These are phyloP conservation scores for Solanum pimpinellifolium DNA, from an alignment of 257 asterid genomes.

Conservation along the genomic window DNA sequence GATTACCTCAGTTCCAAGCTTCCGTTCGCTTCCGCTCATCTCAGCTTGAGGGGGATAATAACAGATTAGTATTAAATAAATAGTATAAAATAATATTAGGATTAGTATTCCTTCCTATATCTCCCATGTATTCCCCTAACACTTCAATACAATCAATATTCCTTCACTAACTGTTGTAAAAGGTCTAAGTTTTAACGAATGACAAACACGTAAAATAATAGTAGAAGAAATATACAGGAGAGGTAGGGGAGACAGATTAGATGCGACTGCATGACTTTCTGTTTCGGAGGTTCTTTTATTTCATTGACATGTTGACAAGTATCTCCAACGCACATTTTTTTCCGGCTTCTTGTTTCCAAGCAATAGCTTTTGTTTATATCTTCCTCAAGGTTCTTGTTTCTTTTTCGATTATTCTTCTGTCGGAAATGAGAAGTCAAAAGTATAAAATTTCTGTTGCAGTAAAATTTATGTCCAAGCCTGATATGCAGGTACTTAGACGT, in stretches of 20 bases:
- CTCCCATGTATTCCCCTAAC: no score
- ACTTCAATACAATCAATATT: no score
- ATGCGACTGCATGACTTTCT: background rate
- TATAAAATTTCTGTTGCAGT: background rate
- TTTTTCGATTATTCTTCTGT: background rate
- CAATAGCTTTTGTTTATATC: background rate
- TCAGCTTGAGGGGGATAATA: no score
- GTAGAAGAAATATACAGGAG: background rate
- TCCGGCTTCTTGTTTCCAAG: background rate
- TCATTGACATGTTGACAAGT: background rate
- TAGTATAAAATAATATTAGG: no score
- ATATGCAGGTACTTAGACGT: conserved; percentile 65
- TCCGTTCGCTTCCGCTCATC: no score
- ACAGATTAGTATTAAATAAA: no score
- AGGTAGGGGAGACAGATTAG: background rate
- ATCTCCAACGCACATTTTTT: background rate
- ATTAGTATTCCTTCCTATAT: no score
- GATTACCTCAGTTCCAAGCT: no score
- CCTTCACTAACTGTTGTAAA: no score
- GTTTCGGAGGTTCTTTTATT: background rate
- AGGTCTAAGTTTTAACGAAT: background rate
- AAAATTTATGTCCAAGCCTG: background rate
- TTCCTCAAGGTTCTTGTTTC: background rate
- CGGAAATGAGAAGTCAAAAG: background rate
- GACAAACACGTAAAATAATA: background rate